Percentiles rank a stretch among this genome's conserved stretches.
Evolutionary conservation across 306 rosid species (phyloP).

Genomic region (Rosa multiflora): DNA sequence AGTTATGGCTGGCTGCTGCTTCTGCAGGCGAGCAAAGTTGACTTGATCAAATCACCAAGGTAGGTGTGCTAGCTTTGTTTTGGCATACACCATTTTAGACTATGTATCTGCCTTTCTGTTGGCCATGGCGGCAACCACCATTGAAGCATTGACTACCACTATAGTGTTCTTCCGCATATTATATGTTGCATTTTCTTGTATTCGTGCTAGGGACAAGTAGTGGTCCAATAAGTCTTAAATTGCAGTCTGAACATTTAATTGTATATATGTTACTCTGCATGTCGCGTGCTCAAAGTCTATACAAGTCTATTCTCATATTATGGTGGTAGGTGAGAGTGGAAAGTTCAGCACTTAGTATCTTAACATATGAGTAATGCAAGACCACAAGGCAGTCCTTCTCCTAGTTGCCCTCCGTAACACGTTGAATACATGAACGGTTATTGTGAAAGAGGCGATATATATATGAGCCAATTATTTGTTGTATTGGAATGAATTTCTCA

Average conservation of each 20-base stretch:
- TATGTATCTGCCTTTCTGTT: not conserved
- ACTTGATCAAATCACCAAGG: conserved; percentile 9
- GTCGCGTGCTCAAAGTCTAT: not conserved
- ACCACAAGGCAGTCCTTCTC: too few species aligned
- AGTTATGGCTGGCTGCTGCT: conserved; percentile 10
- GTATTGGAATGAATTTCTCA: not conserved
- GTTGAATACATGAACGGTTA: not conserved
- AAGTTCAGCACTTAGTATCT: not conserved
- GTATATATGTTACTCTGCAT: not conserved
- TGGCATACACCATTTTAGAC: not conserved
- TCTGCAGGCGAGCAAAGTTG: conserved; percentile 15
- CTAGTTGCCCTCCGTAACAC: not conserved
- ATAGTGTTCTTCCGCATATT: not conserved
- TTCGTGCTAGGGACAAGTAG: conserved; percentile 7
- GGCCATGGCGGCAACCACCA: conserved; percentile 12
- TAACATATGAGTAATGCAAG: not conserved
- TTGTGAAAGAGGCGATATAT: not conserved
- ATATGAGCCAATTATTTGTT: not conserved
- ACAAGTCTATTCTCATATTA: conserved; percentile 1
- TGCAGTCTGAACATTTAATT: conserved; percentile 3
- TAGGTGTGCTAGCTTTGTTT: not conserved
- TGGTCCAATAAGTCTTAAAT: not conserved
- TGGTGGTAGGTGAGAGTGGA: not conserved
- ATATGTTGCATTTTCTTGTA: not conserved
- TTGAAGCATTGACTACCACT: conserved; percentile 2